These are phyloP conservation scores for Ogataea ramenticola DNA, from an alignment of 805 yeast species.

Conservation along the genomic window DNA sequence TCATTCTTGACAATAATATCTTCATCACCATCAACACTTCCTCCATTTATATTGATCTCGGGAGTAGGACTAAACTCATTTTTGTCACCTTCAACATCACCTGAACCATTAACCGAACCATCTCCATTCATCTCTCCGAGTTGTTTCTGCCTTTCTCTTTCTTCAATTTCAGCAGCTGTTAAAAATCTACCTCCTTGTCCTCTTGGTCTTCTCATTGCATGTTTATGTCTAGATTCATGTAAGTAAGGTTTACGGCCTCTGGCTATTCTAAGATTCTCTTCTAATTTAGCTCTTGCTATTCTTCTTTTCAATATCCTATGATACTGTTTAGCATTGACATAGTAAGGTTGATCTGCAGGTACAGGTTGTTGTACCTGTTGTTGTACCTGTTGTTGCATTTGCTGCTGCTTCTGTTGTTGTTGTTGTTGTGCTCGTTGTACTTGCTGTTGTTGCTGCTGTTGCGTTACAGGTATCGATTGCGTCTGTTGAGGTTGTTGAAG, in stretches of 20 bases:
- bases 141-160: constrained; percentile 39
- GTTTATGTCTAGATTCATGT: constrained; percentile 96
- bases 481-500: too few relatives aligned
- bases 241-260: constrained; percentile 89
- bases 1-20: too few relatives aligned
- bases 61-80: too few relatives aligned
- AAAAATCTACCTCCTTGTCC: constrained; percentile 98
- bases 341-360: constrained; percentile 76
- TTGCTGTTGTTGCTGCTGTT: neutral
- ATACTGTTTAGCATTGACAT: constrained; percentile 96
- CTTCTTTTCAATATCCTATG: constrained; percentile 91
- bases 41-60: too few relatives aligned
- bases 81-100: constrained; percentile 1
- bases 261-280: constrained; percentile 79
- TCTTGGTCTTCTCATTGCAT: constrained; percentile 98
- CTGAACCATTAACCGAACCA: neutral
- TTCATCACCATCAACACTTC: too few relatives aligned
- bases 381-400: constrained; percentile 1
- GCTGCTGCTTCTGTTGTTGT: neutral
- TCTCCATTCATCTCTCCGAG: constrained; percentile 13
- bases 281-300: constrained; percentile 87
- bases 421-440: constrained; percentile 12
- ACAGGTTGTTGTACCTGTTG: constrained; percentile 8
- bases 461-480: too few relatives aligned
- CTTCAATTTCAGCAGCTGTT: constrained; percentile 89